A percentile compares a stretch with the other conserved stretches of the same genome.
phyloP scores from a whole-genome alignment of 495 filamentous ascomycete species.

The Penicillium samsonianum region DNA sequence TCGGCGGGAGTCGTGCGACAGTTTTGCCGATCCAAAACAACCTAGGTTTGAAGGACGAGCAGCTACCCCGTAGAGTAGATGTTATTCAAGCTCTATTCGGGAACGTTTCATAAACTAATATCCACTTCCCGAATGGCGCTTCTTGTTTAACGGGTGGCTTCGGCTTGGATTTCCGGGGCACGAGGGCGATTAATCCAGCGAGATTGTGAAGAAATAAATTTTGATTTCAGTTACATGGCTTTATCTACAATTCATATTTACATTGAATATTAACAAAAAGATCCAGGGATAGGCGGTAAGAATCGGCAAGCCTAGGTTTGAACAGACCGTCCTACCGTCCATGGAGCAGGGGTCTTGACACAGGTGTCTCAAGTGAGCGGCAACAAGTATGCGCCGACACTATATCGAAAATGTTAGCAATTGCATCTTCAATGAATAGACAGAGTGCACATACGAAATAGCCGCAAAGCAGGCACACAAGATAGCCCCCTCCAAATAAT shows the following conservation, averaged over 20 bases:
- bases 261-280: not conserved
- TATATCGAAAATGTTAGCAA: not conserved
- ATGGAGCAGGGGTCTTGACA: too few species aligned
- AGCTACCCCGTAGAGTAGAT: not conserved
- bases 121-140: not conserved
- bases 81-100: not conserved
- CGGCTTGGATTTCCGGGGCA: not conserved
- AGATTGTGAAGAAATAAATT: not conserved
- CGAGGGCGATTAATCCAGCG: not conserved
- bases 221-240: not conserved
- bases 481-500: constrained; percentile 75
- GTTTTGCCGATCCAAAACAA: not conserved
- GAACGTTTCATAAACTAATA: not conserved
- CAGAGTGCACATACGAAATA: constrained; percentile 16
- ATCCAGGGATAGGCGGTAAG: not conserved
- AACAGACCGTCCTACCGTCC: not conserved
- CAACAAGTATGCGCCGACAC: constrained; percentile 5
- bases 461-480: constrained; percentile 53
- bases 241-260: not conserved
- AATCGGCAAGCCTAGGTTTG: not conserved
- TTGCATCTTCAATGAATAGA: not conserved
- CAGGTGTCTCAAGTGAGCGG: not conserved
- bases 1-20: not conserved
- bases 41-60: not conserved
- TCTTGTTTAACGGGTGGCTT: not conserved